A percentile compares a stretch with the other conserved stretches of the same genome.
These are phyloP conservation scores for Cryptococcus depauperatus DNA, from an alignment of 1,284 basidiomycete species.

Conservation along the genomic window DNA sequence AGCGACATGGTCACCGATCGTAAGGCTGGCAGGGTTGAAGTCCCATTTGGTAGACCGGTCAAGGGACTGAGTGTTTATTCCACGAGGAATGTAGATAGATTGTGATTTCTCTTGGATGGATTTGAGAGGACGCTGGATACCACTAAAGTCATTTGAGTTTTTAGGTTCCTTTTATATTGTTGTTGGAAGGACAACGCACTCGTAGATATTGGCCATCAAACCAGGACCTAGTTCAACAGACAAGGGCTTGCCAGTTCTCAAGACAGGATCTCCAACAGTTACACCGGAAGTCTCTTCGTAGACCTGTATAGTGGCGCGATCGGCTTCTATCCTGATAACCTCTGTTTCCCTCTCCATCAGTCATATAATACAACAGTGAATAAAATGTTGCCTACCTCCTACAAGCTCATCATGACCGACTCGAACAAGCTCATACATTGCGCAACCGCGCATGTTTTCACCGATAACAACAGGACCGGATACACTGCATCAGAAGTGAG, in stretches of 20 bases:
- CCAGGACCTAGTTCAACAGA: conserved; percentile 96
- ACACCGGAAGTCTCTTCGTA: conserved; percentile 98
- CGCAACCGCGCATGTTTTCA: conserved; percentile 90
- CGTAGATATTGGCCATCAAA: conserved; percentile 97
- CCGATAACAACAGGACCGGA: conserved; percentile 95
- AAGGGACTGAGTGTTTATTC: conserved; percentile 94
- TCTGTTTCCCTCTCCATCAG: conserved; percentile 49
- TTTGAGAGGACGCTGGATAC: conserved; percentile 85
- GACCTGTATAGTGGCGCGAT: conserved; percentile 98
- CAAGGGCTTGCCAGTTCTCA: conserved; percentile 94
- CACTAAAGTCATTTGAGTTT: conserved; percentile 43
- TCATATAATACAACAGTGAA: background rate
- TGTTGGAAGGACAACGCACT: conserved; percentile 45
- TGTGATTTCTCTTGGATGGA: conserved; percentile 92
- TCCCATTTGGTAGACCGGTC: conserved; percentile 89
- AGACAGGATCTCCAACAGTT: conserved; percentile 93
- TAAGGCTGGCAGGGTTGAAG: conserved; percentile 78
- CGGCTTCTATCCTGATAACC: conserved; percentile 93
- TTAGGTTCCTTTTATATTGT: background rate
- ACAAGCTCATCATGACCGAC: conserved; percentile 97
- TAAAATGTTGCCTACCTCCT: conserved; percentile 57
- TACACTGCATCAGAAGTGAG: conserved; percentile 52
- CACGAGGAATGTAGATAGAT: conserved; percentile 96
- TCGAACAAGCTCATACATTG: conserved; percentile 92
- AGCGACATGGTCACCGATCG: conserved; percentile 91